These are phyloP conservation scores for Nicotiana noctiflora DNA, from an alignment of 257 asterid genomes.

Conservation along the genomic window DNA sequence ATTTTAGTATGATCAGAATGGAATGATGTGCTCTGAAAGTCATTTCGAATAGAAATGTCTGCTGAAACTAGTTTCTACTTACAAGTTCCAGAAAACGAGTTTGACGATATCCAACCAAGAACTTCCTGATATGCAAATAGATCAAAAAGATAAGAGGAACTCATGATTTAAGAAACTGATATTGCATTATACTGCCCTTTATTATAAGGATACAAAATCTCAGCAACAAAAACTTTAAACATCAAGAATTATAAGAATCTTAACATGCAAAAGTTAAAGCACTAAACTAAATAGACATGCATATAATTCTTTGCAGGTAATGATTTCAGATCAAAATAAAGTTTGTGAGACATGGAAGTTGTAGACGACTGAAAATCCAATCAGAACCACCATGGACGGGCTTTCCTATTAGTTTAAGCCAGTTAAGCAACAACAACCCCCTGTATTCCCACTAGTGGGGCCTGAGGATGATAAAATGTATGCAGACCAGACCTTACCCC, in stretches of 20 bases:
- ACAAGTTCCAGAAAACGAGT: neutral
- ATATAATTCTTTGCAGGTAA: too few species aligned
- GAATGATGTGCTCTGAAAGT: neutral
- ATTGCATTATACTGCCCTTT: neutral
- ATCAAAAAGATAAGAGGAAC: neutral
- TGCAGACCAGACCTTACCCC: too few species aligned
- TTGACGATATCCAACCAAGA: neutral
- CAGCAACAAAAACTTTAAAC: neutral
- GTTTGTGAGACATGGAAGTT: neutral
- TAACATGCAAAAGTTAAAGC: neutral
- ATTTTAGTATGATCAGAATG: neutral
- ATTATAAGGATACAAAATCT: neutral
- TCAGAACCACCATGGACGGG: neutral
- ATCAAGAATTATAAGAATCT: neutral
- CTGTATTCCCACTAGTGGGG: too few species aligned
- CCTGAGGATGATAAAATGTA: too few species aligned
- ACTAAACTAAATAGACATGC: neutral
- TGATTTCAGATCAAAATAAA: too few species aligned
- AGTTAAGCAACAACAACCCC: neutral
- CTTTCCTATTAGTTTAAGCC: neutral
- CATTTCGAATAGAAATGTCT: neutral
- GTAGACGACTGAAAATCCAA: neutral
- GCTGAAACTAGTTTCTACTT: neutral
- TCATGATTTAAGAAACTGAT: neutral
- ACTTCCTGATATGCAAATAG: neutral